Conservation (phyloP, 805 yeast species). For the Candida taoyuanica region DNA sequence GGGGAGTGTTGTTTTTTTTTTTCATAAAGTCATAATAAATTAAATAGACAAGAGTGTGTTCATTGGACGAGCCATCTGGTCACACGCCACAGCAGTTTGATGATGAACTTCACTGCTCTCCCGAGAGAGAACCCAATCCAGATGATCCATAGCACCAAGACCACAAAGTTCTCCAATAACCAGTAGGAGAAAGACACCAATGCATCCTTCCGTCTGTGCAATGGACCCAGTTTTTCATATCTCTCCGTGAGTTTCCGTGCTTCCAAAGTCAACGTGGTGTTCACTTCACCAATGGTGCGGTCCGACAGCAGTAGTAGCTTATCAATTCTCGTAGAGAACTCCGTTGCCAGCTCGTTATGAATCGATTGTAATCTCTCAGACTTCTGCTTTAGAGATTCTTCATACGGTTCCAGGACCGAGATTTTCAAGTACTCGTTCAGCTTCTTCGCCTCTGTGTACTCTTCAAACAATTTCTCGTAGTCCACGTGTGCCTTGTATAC, state of each 20-base stretch:
- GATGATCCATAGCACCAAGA: conserved; percentile 44
- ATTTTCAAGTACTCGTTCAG: conserved; percentile 4
- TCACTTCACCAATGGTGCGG: conserved; percentile 67
- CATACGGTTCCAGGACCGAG: conserved; percentile 8
- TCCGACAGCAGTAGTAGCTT: conserved; percentile 58
- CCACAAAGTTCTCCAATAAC: conserved; percentile 48
- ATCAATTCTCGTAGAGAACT: conserved; percentile 48
- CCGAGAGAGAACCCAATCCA: conserved; percentile 53
- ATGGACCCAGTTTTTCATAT: conserved; percentile 37
- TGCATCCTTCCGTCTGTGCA: conserved; percentile 30
- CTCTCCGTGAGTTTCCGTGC: conserved; percentile 49
- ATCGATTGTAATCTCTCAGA: conserved; percentile 18
- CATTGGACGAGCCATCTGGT: conserved; percentile 16
- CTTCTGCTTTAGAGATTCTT: conserved; percentile 16
- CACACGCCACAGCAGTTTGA: conserved; percentile 11
- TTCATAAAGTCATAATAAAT: conserved; percentile 8
- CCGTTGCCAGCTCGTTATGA: conserved; percentile 20
- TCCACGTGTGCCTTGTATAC: conserved; percentile 10
- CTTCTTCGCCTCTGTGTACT: conserved; percentile 6
- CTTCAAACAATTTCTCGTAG: conserved; percentile 13
- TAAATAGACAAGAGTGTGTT: conserved; percentile 6
- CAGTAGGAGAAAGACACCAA: conserved; percentile 38
- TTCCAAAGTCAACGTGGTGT: conserved; percentile 63
- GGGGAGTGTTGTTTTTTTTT: too few species aligned
- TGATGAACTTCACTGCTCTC: conserved; percentile 28